These are phyloP conservation scores for Phyllachora maydis DNA, from an alignment of 2,329 filamentous ascomycete species.

Conservation along the genomic window DNA sequence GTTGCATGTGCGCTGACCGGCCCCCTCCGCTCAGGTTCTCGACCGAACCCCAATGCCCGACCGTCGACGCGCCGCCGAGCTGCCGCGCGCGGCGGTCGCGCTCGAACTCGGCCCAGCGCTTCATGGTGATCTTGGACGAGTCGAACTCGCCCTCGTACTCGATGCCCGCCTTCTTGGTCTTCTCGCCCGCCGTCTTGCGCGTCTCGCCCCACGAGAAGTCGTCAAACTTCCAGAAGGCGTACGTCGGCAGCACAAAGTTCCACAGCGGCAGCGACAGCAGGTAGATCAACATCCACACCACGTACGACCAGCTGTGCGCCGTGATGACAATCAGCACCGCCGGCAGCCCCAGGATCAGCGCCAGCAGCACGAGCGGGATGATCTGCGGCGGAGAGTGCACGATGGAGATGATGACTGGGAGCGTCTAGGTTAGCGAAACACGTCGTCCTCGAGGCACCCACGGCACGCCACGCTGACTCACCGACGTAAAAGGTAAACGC, in stretches of 20 bases:
- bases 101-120: slow-evolving; percentile 95
- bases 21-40: slow-evolving; percentile 25
- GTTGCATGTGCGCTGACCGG: no score
- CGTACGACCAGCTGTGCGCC: slow-evolving; percentile 79
- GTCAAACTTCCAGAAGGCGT: slow-evolving; percentile 99
- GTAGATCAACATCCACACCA: slow-evolving; percentile 95
- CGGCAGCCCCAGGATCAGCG: slow-evolving; percentile 79
- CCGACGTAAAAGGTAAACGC: slow-evolving; percentile 91
- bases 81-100: slow-evolving; percentile 30
- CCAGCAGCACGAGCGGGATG: slow-evolving; percentile 78
- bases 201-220: slow-evolving; percentile 99
- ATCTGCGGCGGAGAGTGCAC: slow-evolving; percentile 56
- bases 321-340: slow-evolving; percentile 83
- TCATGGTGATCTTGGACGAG: slow-evolving; percentile 98
- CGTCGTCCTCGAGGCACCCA: neutral
- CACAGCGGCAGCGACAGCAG: slow-evolving; percentile 81
- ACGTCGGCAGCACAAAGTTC: slow-evolving; percentile 89
- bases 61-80: no score
- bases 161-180: slow-evolving; percentile 67
- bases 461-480: slow-evolving; percentile 25
- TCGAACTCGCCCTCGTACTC: slow-evolving; percentile 94
- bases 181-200: slow-evolving; percentile 81
- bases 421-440: slow-evolving; percentile 2
- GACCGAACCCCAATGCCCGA: slow-evolving; percentile 28
- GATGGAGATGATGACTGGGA: slow-evolving; percentile 72